Percentiles rank a stretch among this genome's conserved stretches.
Evolutionary conservation across 2,329 filamentous ascomycete species (phyloP).

Genomic region (Diaporthe amygdali): DNA sequence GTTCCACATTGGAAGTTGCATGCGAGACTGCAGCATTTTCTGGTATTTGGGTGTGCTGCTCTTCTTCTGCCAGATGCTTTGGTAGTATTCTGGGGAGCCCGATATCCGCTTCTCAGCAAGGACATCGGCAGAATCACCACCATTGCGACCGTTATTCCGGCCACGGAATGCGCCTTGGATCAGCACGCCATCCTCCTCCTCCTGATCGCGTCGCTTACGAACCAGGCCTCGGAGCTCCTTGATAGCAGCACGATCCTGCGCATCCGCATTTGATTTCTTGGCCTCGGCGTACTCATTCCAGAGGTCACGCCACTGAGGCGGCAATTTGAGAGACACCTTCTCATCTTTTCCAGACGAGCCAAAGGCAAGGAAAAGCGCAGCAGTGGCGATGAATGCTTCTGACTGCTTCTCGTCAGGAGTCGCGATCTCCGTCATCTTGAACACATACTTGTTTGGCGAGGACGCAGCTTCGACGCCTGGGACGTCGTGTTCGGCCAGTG

Average conservation of each 20-base stretch:
- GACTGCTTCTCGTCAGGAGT: constrained; percentile 81
- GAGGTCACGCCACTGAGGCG: constrained; percentile 81
- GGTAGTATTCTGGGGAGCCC: constrained; percentile 54
- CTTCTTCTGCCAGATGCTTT: constrained; percentile 66
- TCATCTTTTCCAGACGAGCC: constrained; percentile 81
- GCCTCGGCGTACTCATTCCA: constrained; percentile 79
- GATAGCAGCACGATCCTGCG: constrained; percentile 71
- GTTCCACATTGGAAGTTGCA: constrained; percentile 86
- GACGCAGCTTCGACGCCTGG: constrained; percentile 50
- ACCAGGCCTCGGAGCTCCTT: constrained; percentile 73
- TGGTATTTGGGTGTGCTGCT: constrained; percentile 67
- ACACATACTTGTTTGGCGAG: constrained; percentile 59
- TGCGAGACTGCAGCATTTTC: constrained; percentile 78
- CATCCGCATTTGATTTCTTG: constrained; percentile 73
- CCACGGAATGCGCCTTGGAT: constrained; percentile 77
- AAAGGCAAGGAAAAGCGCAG: constrained; percentile 82
- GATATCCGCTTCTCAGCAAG: constrained; percentile 47
- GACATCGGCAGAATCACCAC: constrained; percentile 55
- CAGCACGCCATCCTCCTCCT: constrained; percentile 76
- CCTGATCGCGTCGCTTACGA: constrained; percentile 70
- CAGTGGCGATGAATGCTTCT: constrained; percentile 83
- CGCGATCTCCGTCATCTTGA: constrained; percentile 78
- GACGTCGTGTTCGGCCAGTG: constrained; percentile 41
- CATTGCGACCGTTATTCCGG: constrained; percentile 53
- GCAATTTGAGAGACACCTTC: constrained; percentile 80